These are phyloP conservation scores for Diaporthe nobilis DNA, from an alignment of 2,329 filamentous ascomycete genomes.

Conservation along the genomic window DNA sequence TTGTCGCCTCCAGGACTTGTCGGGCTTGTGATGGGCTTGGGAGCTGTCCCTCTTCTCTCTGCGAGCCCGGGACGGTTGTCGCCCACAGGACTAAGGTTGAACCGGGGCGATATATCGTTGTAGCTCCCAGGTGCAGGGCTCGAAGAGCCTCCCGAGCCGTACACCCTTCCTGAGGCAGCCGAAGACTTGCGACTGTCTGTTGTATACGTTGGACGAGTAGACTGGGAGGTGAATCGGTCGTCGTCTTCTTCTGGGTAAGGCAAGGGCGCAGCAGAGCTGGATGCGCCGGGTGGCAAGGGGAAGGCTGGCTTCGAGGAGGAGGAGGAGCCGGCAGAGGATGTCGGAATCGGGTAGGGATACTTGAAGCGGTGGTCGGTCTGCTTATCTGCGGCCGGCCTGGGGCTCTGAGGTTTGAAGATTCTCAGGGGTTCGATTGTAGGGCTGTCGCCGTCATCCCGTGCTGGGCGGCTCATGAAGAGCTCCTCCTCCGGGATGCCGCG, in stretches of 20 bases:
- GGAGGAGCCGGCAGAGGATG: slow-evolving; percentile 54
- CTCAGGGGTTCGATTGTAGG: slow-evolving; percentile 87
- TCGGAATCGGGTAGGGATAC: slow-evolving; percentile 63
- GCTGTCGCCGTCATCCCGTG: slow-evolving; percentile 71
- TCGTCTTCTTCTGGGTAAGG: slow-evolving; percentile 81
- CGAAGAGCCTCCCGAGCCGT: slow-evolving; percentile 51
- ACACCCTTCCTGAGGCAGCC: slow-evolving; percentile 50
- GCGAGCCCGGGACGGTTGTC: slow-evolving; percentile 77
- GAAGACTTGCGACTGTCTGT: slow-evolving; percentile 56
- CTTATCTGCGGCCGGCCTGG: slow-evolving; percentile 62
- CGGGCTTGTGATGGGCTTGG: slow-evolving; percentile 87
- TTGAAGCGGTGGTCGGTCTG: slow-evolving; percentile 61
- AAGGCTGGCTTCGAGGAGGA: slow-evolving; percentile 70
- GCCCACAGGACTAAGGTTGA: slow-evolving; percentile 69
- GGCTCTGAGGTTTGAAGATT: slow-evolving; percentile 84
- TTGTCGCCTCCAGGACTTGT: slow-evolving; percentile 82
- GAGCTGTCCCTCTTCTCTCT: slow-evolving; percentile 84
- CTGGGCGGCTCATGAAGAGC: slow-evolving; percentile 81
- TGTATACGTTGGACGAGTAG: slow-evolving; percentile 59
- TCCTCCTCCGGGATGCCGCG: slow-evolving; percentile 83
- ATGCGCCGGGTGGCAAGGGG: slow-evolving; percentile 76
- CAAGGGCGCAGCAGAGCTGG: slow-evolving; percentile 76
- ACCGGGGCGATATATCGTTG: slow-evolving; percentile 67
- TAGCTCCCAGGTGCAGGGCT: slow-evolving; percentile 56
- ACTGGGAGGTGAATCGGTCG: slow-evolving; percentile 55